These are phyloP conservation scores for Astrothelium macrocarpum DNA, from an alignment of 495 filamentous ascomycete genomes.

Conservation along the genomic window DNA sequence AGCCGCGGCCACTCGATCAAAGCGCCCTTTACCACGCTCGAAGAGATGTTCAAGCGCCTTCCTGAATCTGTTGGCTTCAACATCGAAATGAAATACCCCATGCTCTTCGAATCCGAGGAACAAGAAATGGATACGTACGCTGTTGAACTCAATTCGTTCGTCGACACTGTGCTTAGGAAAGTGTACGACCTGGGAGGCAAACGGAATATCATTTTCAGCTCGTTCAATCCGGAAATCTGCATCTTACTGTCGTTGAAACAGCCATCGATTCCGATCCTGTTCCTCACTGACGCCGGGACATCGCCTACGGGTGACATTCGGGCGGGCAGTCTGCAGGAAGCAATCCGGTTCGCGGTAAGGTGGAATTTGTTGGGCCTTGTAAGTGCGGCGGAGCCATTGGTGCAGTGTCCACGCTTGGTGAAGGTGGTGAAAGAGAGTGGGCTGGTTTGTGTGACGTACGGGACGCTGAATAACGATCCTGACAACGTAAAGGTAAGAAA, in stretches of 20 bases:
- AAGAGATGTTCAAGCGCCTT: constrained; percentile 82
- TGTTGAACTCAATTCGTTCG: constrained; percentile 93
- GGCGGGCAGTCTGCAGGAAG: constrained; percentile 89
- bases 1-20: constrained; percentile 89
- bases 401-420: constrained; percentile 80
- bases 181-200: constrained; percentile 68
- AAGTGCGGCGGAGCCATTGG: constrained; percentile 69
- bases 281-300: constrained; percentile 81
- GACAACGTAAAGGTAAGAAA: constrained; percentile 67
- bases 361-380: constrained; percentile 96
- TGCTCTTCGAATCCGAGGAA: constrained; percentile 87
- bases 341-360: constrained; percentile 79
- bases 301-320: constrained; percentile 73
- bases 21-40: constrained; percentile 84
- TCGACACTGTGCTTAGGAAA: constrained; percentile 80
- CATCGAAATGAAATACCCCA: constrained; percentile 98
- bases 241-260: constrained; percentile 90
- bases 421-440: constrained; percentile 93
- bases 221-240: constrained; percentile 95
- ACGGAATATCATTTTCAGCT: constrained; percentile 87
- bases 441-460: constrained; percentile 93
- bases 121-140: constrained; percentile 97
- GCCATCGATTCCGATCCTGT: constrained; percentile 88
- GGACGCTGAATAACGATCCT: constrained; percentile 75
- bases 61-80: constrained; percentile 84